A percentile compares a stretch with the other conserved stretches of the same genome.
These are phyloP conservation scores for Cercophora scortea DNA, from an alignment of 495 filamentous ascomycete genomes.

Conservation along the genomic window DNA sequence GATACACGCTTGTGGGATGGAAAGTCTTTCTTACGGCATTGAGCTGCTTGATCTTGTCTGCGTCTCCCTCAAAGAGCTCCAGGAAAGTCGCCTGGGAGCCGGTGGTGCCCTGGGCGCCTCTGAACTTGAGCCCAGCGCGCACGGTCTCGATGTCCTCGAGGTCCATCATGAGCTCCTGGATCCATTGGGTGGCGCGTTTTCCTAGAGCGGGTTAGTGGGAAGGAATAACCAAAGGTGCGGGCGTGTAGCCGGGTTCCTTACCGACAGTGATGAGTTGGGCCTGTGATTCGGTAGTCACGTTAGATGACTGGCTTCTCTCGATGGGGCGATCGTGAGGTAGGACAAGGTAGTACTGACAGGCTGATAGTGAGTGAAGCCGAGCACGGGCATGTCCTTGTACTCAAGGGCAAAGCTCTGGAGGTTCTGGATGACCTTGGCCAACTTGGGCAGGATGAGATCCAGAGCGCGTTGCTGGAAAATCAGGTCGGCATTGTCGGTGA, in stretches of 20 bases:
- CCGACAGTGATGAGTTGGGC: constrained; percentile 67
- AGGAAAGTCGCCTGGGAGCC: constrained; percentile 62
- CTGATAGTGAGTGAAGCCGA: constrained; percentile 86
- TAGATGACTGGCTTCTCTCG: too few relatives aligned
- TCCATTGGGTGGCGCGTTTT: constrained; percentile 59
- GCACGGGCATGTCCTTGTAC: constrained; percentile 56
- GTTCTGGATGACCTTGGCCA: constrained; percentile 79
- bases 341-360: constrained; percentile 2
- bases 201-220: too few relatives aligned
- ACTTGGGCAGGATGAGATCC: constrained; percentile 72
- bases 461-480: constrained; percentile 65
- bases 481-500: constrained; percentile 73
- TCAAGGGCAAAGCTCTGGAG: constrained; percentile 67
- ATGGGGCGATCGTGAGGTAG: too few relatives aligned
- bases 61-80: constrained; percentile 65
- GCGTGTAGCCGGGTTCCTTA: constrained; percentile 29
- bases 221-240: too few relatives aligned
- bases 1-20: neutral
- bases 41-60: constrained; percentile 67
- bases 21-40: constrained; percentile 49
- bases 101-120: constrained; percentile 42
- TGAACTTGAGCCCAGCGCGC: constrained; percentile 68
- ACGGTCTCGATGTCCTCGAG: constrained; percentile 72
- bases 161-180: constrained; percentile 83
- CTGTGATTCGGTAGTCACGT: too few relatives aligned